Percentiles rank a stretch among this genome's conserved stretches.
Evolutionary conservation across 805 yeast species (phyloP).

Genomic region (baker's yeast (Saccharomyces cerevisiae)): DNA sequence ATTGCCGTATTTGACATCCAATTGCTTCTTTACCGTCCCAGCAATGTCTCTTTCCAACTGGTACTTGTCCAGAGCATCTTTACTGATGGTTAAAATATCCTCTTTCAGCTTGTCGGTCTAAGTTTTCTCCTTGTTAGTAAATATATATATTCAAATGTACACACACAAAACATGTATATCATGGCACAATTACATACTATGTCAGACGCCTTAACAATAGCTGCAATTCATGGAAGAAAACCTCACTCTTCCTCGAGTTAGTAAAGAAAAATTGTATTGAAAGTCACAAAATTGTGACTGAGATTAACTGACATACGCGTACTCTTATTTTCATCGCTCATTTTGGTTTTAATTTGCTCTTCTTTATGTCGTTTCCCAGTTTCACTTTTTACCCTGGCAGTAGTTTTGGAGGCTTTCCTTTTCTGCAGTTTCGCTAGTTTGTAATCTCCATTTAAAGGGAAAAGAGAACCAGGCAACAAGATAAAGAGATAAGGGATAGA

Average conservation of each 20-base stretch:
- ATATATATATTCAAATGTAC: neutral
- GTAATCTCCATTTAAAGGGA: neutral
- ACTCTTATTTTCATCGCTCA: neutral
- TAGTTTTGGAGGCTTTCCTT: neutral
- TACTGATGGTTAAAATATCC: conserved; percentile 19
- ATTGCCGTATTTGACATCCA: conserved; percentile 57
- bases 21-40: conserved; percentile 49
- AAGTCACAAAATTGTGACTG: neutral
- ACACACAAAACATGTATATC: neutral
- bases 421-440: neutral
- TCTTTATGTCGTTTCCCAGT: neutral
- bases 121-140: conserved; percentile 1
- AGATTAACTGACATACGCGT: neutral
- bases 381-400: neutral
- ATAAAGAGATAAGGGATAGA: neutral
- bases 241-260: neutral
- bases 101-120: conserved; percentile 26
- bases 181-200: conserved; percentile 17
- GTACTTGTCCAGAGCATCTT: conserved; percentile 18
- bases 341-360: neutral
- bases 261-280: neutral
- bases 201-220: conserved; percentile 28
- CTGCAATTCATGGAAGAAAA: conserved; percentile 3
- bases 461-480: neutral
- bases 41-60: conserved; percentile 47